Percentiles rank a stretch among this genome's conserved stretches.
Conservation (phyloP, 2,329 filamentous ascomycete genomes). For the Ophiostoma tasmaniense region DNA sequence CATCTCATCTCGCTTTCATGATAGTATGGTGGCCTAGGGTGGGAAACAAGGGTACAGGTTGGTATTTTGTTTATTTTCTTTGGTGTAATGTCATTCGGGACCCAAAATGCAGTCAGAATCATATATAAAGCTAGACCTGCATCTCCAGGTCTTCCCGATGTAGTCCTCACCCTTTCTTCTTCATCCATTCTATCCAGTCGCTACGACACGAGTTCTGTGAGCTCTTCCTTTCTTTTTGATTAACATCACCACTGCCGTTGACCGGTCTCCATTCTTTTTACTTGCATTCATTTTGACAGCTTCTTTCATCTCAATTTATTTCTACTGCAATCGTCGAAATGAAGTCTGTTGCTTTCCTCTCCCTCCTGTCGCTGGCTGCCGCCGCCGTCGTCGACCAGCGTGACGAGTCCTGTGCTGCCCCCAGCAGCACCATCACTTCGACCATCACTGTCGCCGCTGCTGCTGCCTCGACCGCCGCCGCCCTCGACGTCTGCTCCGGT, state of each 20-base stretch:
- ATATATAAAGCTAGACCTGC: neutral
- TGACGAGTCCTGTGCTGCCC: neutral
- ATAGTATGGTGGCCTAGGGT: neutral
- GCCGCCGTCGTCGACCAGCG: neutral
- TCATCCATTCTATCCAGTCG: neutral
- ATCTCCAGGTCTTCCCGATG: neutral
- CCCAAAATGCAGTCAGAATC: neutral
- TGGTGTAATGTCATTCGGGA: neutral
- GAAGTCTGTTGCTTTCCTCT: slow-evolving; percentile 6
- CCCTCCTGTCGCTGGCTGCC: slow-evolving; percentile 1
- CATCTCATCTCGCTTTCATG: neutral
- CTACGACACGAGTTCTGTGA: slow-evolving; percentile 8
- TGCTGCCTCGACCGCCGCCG: neutral
- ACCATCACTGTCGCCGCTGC: slow-evolving; percentile 4
- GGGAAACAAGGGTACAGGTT: neutral
- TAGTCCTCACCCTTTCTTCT: neutral
- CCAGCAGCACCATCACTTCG: slow-evolving; percentile 3
- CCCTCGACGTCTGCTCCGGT: neutral
- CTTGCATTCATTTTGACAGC: neutral
- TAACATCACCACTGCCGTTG: neutral
- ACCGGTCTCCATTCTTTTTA: neutral
- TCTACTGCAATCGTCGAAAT: neutral
- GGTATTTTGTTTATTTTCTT: neutral
- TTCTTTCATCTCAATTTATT: neutral
- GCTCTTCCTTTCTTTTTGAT: slow-evolving; percentile 6